Evolutionary conservation across 2,329 filamentous ascomycete genomes (phyloP).

Genomic region (Coniochaeta sp.): DNA sequence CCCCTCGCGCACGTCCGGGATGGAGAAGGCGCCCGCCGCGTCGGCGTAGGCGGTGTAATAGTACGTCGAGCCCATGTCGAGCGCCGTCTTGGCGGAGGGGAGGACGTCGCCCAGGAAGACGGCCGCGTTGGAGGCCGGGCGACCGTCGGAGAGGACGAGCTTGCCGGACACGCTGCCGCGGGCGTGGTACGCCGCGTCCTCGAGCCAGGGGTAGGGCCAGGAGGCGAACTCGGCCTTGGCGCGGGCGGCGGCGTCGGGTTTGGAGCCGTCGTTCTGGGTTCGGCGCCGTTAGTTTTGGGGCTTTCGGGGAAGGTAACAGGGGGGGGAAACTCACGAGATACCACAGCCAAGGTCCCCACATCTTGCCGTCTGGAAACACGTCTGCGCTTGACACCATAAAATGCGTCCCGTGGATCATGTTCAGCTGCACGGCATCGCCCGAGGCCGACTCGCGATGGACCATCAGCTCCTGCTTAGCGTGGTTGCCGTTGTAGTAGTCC

Average conservation of each 20-base stretch:
- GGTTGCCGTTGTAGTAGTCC: conserved; percentile 44
- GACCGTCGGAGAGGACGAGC: conserved; percentile 37
- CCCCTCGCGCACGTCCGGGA: conserved; percentile 33
- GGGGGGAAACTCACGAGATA: conserved; percentile 21
- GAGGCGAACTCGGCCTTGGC: conserved; percentile 29
- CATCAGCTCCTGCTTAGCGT: conserved; percentile 45
- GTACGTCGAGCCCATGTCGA: conserved; percentile 39
- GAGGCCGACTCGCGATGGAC: conserved; percentile 42
- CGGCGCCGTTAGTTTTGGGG: neutral
- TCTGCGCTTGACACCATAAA: conserved; percentile 29
- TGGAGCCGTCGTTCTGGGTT: conserved; percentile 35
- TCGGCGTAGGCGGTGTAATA: conserved; percentile 42
- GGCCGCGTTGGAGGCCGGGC: conserved; percentile 37
- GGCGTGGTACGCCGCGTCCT: conserved; percentile 36
- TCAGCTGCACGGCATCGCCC: conserved; percentile 43
- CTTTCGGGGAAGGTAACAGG: neutral
- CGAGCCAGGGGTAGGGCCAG: conserved; percentile 44
- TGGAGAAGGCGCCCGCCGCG: conserved; percentile 30
- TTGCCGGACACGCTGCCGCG: conserved; percentile 36
- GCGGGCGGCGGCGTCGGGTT: conserved; percentile 30
- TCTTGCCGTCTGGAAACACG: conserved; percentile 29
- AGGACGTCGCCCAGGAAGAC: conserved; percentile 42
- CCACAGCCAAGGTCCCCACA: conserved; percentile 36
- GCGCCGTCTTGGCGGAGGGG: conserved; percentile 29
- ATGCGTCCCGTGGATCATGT: conserved; percentile 47